phyloP scores from a whole-genome alignment of 2,329 filamentous ascomycete species.

The Pseudogymnoascus verrucosus region DNA sequence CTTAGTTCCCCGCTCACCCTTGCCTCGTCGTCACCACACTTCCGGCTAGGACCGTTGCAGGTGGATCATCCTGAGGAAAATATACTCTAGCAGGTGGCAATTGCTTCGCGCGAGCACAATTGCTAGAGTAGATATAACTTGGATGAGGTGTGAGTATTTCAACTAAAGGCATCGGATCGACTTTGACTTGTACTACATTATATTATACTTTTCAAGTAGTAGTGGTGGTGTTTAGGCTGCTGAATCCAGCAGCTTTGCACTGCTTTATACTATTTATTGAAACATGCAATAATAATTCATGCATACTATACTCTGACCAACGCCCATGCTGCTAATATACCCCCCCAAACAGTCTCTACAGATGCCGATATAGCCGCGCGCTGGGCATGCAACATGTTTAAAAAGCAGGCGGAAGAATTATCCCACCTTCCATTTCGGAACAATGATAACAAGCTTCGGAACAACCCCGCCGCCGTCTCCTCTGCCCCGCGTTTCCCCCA shows the following conservation, averaged over 20 bases:
- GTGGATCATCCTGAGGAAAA: too few relatives aligned
- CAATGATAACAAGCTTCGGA: neutral
- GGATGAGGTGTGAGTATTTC: too few relatives aligned
- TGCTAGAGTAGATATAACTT: too few relatives aligned
- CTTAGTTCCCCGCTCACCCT: too few relatives aligned
- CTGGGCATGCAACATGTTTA: neutral
- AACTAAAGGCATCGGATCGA: too few relatives aligned
- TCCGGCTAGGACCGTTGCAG: too few relatives aligned
- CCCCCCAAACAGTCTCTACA: neutral
- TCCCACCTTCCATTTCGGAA: neutral
- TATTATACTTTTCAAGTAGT: neutral
- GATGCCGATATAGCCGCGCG: neutral
- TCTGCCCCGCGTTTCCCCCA: neutral
- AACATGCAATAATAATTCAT: neutral
- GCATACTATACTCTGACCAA: neutral
- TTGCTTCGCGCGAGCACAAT: too few relatives aligned
- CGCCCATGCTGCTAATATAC: neutral
- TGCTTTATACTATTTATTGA: neutral
- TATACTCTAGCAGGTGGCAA: too few relatives aligned
- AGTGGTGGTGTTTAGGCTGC: neutral
- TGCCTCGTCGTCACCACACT: too few relatives aligned
- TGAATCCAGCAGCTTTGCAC: neutral
- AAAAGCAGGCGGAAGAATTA: neutral
- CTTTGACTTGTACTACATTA: too few relatives aligned
- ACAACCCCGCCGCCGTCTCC: neutral